Evolutionary conservation across 352 stramenopile genomes (phyloP), one percentile per base, ranked within the genome.

Genomic region (Globisporangium rhizosaccharum): DNA sequence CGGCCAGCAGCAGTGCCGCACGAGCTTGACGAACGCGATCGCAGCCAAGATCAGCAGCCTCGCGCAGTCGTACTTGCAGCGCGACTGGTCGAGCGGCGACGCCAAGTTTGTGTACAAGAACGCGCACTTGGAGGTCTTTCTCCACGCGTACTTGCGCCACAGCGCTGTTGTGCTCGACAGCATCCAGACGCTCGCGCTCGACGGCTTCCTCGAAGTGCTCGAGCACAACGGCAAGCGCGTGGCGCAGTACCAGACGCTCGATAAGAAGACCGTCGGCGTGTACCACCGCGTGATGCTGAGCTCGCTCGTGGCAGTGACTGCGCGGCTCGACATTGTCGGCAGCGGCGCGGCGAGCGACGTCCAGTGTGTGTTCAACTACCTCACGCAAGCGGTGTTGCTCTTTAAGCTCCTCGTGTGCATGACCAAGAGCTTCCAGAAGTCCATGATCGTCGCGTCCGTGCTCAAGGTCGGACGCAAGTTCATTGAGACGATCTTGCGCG

Each of bases 351-450:
- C 70, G 8, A 67, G 55, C 17, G 49, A 67, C 37, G 63, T 75
- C 11, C 30, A 52, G 6, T 63, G 82, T 8, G 44, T 82, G 33
- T 69, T 87, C 26, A 85, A 75, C 53, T 87, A 84, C 56, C 51
- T 87, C 10, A 71, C 52, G 1, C 76, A 87, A 47, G 66, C 67
- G 3, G 68, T 82, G 56, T 59, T 88, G 37, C 56, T 88, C 36
- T 87, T 88, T 45, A 79, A 86, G 65, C 39, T 88, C 18, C 73
- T 88, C 3, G 76, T 88, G 8, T 72, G 61, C 2, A 63, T 88
- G 23, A 85, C 79, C 0, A 83, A 82, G 61, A 77, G 70, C 56
- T 87, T 78, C 60, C 76, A 82, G 39, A 82, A 76, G 45, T 56
- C 72, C 3, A 67, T 63, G 56, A 67, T 88, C 23, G 57, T 85